Evolutionary conservation across 768 basidiomycete species (phyloP).

Genomic region (Macrolepiota albuminosa): DNA sequence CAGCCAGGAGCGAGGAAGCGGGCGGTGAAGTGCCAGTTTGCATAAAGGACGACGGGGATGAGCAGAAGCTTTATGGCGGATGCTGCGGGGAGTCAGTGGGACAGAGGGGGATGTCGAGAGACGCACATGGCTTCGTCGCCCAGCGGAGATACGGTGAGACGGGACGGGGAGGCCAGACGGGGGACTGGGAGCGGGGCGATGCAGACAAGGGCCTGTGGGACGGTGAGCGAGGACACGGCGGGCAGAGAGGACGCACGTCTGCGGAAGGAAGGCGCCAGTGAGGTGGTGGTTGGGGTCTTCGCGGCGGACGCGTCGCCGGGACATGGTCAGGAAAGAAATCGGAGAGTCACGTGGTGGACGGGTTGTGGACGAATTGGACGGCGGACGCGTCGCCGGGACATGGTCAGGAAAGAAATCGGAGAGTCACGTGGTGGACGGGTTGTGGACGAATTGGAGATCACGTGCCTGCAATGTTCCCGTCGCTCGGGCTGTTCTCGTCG

Average conservation of each 20-base stretch:
- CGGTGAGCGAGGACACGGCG: slow-evolving; percentile 15
- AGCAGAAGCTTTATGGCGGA: slow-evolving; percentile 66
- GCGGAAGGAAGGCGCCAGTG: slow-evolving; percentile 55
- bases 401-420: not conserved
- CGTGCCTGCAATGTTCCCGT: slow-evolving; percentile 55
- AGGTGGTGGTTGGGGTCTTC: slow-evolving; percentile 56
- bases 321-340: not conserved
- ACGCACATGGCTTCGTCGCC: slow-evolving; percentile 70
- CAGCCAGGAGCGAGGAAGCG: slow-evolving; percentile 40
- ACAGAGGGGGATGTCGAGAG: not conserved
- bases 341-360: too few species aligned
- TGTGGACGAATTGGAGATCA: not conserved
- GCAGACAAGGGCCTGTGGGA: not conserved
- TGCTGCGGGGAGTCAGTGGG: slow-evolving; percentile 27
- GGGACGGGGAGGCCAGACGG: slow-evolving; percentile 17
- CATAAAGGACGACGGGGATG: slow-evolving; percentile 53
- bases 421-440: too few species aligned
- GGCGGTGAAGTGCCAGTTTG: slow-evolving; percentile 56
- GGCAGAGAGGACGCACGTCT: slow-evolving; percentile 39
- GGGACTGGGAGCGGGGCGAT: slow-evolving; percentile 33
- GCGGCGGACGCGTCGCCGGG: slow-evolving; percentile 3
- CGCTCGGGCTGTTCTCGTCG: slow-evolving; percentile 50
- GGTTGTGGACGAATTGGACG: not conserved
- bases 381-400: slow-evolving; percentile 3
- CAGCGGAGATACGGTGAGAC: slow-evolving; percentile 53